These are phyloP conservation scores for Pleurozium schreberi DNA, from an alignment of 225 moss, liverwort and hornwort species.

Conservation along the genomic window DNA sequence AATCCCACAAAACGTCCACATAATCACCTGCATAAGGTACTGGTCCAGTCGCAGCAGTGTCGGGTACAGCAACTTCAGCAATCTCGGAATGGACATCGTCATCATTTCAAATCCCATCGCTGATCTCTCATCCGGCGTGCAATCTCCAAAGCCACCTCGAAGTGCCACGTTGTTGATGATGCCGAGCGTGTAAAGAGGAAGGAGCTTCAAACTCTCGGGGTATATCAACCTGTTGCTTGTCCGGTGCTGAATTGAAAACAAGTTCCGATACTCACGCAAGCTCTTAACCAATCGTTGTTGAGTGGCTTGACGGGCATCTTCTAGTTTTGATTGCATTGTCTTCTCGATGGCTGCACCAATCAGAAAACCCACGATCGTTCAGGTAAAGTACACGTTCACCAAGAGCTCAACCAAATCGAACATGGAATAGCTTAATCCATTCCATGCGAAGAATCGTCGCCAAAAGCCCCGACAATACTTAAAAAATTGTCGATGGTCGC, in stretches of 20 bases:
- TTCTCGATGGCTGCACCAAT: constrained; percentile 70
- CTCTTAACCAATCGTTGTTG: constrained; percentile 63
- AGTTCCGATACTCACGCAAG: constrained; percentile 73
- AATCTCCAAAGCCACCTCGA: constrained; percentile 75
- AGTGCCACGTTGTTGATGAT: constrained; percentile 69
- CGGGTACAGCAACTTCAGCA: constrained; percentile 56
- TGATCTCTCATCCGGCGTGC: constrained; percentile 70
- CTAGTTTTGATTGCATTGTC: constrained; percentile 56
- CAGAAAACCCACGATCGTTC: not conserved
- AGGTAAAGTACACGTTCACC: not conserved
- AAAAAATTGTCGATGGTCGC: not conserved
- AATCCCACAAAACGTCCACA: not conserved
- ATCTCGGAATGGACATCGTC: constrained; percentile 64
- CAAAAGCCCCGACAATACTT: not conserved
- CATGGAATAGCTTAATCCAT: not conserved
- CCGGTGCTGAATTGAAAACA: constrained; percentile 76
- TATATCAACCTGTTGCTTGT: constrained; percentile 80
- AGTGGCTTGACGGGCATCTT: constrained; percentile 40
- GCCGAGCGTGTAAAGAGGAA: constrained; percentile 85
- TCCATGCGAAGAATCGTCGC: not conserved
- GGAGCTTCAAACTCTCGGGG: constrained; percentile 77
- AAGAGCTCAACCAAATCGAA: not conserved
- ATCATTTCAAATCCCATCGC: constrained; percentile 80
- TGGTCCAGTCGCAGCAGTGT: constrained; percentile 74
- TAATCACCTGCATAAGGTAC: constrained; percentile 59